phyloP scores from a whole-genome alignment of 805 yeast species.

The Candida caryicola region DNA sequence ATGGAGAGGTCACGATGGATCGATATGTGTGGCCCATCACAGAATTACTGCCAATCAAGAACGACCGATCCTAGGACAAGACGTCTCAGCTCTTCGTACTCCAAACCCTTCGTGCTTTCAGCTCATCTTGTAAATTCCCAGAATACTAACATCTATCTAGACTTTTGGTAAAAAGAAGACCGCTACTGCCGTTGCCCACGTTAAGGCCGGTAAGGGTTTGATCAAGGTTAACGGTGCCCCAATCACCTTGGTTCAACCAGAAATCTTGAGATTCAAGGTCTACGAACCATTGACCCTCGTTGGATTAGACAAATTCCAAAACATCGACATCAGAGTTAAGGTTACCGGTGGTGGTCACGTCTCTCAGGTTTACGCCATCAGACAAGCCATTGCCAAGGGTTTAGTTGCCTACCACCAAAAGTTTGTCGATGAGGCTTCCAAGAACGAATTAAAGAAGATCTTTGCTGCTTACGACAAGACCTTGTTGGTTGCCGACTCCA shows the following conservation, averaged over 20 bases:
- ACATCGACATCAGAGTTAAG: constrained; percentile 97
- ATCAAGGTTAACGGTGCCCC: constrained; percentile 99
- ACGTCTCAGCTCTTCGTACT: no score
- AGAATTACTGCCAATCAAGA: no score
- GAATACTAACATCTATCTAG: constrained; percentile 43
- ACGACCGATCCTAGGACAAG: no score
- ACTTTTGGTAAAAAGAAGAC: constrained; percentile 99
- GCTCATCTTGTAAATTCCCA: no score
- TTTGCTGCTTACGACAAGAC: constrained; percentile 98
- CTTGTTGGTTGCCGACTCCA: constrained; percentile 97
- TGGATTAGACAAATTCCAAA: constrained; percentile 98
- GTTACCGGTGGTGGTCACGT: constrained; percentile 99
- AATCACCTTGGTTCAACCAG: constrained; percentile 98
- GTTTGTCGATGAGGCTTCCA: constrained; percentile 98
- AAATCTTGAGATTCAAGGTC: constrained; percentile 98
- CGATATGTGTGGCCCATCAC: no score
- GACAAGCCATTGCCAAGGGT: constrained; percentile 99
- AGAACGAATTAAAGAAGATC: constrained; percentile 98
- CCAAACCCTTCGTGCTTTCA: no score
- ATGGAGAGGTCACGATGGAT: no score
- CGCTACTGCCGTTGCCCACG: constrained; percentile 99
- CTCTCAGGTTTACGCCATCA: constrained; percentile 98
- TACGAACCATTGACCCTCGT: constrained; percentile 98
- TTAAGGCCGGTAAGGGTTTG: constrained; percentile 98
- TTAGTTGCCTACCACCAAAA: constrained; percentile 99